phyloP scores from a whole-genome alignment of 768 basidiomycete genomes.

The Paxillus involutus region DNA sequence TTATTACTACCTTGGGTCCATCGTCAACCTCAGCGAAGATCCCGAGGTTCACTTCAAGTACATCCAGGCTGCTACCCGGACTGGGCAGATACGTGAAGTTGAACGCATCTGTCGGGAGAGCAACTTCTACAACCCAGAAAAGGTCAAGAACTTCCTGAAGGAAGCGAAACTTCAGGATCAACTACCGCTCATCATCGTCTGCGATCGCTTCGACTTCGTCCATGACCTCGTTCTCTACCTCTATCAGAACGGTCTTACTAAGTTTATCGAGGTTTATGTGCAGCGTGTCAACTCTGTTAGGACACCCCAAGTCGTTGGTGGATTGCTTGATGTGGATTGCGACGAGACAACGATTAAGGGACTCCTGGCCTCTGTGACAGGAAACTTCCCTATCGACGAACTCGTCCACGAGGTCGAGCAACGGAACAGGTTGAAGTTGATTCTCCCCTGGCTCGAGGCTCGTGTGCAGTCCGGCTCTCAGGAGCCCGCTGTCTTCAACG shows the following conservation, averaged over 20 bases:
- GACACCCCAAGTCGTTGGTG: conserved; percentile 96
- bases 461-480: conserved; percentile 92
- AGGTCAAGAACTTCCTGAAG: conserved; percentile 99
- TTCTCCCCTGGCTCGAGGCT: conserved; percentile 95
- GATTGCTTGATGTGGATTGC: conserved; percentile 95
- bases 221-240: conserved; percentile 98
- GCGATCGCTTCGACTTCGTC: conserved; percentile 99
- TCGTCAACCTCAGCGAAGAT: conserved; percentile 96
- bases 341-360: conserved; percentile 95
- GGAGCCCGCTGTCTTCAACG: conserved; percentile 93
- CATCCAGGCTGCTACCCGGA: conserved; percentile 97
- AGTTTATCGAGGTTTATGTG: conserved; percentile 99
- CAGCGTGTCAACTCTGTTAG: conserved; percentile 96
- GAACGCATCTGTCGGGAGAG: conserved; percentile 98
- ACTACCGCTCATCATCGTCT: conserved; percentile 98
- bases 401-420: conserved; percentile 97
- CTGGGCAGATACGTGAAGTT: conserved; percentile 97
- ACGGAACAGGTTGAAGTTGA: conserved; percentile 93
- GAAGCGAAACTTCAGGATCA: conserved; percentile 97
- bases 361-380: conserved; percentile 90
- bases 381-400: conserved; percentile 97
- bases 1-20: conserved; percentile 97
- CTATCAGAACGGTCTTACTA: conserved; percentile 94
- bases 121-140: conserved; percentile 97
- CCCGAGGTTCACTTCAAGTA: conserved; percentile 99